Base-by-base conservation (phyloP, 1,284 basidiomycete species). In the Cryptococcus jaspeensis region DNA sequence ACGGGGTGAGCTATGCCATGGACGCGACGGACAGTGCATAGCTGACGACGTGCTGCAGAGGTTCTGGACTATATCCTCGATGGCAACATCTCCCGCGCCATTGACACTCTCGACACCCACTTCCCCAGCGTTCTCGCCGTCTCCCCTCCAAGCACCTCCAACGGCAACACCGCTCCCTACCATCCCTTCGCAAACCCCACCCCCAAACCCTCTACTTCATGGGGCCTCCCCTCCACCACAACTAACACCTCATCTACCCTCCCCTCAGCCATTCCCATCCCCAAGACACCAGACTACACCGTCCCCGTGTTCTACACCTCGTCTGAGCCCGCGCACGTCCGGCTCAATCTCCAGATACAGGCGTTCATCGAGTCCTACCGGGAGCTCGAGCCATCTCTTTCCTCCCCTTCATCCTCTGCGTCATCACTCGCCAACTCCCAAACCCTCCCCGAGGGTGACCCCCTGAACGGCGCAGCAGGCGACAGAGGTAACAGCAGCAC, bases 261-360 rank as follows among this genome's bases (percentile, higher is more conserved):
- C 11, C 22, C 3, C 11, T n/a, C 6, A 36, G 15, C 18, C 16
- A 37, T 23, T 9, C n/a, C n/a, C 22, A 40, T 25, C 16, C n/a
- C 35, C 20, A 13, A 8, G 18, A 12, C 37, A 22, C 40, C 47
- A 38, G 23, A 16, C n/a, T 36, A 35, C 28, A 48, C 60, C 12
- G 36, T 60, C 1, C 73, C 73, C 2, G 69, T 71, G 2, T 64
- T 69, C 42, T n/a, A 43, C 20, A 55, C 60, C 22, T 70, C 67
- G 7, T 40, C 59, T 2, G 55, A 63, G 22, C 69, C 74, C 1
- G 52, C 67, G 16, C 74, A 75, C 53, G 67, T 78, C 50, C 59
- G 60, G 18, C 64, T 77, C 40, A 76, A 77, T 51, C 68, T 77
- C 13, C 69, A 72, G 39, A 76, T 75, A 48, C 75, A 77, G 51